A percentile compares a stretch with the other conserved stretches of the same genome.
phyloP scores from a whole-genome alignment of 306 rosid species.

The Fagus crenata region DNA sequence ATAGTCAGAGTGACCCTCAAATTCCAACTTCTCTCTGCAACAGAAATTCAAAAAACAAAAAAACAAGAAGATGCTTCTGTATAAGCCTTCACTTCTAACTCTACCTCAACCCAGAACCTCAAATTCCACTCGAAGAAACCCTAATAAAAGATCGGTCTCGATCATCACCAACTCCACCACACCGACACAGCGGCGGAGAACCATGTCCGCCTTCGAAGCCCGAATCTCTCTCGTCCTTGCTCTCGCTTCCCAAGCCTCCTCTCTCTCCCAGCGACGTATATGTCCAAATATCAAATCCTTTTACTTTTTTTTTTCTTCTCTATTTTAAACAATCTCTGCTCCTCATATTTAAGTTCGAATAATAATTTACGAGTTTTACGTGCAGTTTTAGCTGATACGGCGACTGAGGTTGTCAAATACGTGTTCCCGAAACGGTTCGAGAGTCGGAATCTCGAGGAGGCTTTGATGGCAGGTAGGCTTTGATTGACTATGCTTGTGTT shows the following conservation, averaged over 20 bases:
- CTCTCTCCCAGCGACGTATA: conserved; percentile 76
- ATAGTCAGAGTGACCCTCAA: too few species aligned
- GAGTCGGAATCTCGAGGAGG: conserved; percentile 80
- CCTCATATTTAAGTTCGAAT: background rate
- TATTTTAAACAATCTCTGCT: background rate
- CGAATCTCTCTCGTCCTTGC: conserved; percentile 78
- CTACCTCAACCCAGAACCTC: conserved; percentile 22
- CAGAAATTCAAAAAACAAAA: conserved; percentile 17
- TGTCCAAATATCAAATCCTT: conserved; percentile 23
- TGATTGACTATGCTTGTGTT: too few species aligned
- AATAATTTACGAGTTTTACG: background rate
- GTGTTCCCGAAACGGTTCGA: conserved; percentile 78
- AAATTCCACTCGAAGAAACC: conserved; percentile 22
- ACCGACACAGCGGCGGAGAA: conserved; percentile 37
- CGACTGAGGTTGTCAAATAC: conserved; percentile 69
- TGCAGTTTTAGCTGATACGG: conserved; percentile 61
- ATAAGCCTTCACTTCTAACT: conserved; percentile 29
- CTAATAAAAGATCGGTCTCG: conserved; percentile 21
- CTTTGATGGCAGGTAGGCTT: conserved; percentile 61
- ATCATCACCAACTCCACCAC: conserved; percentile 40
- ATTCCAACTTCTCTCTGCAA: background rate
- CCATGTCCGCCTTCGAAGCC: conserved; percentile 64
- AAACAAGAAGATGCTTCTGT: conserved; percentile 29
- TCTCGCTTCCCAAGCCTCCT: conserved; percentile 69
- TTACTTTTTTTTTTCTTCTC: background rate